These are phyloP conservation scores for Aspergillus sp. DNA, from an alignment of 2,329 filamentous ascomycete genomes.

Conservation along the genomic window DNA sequence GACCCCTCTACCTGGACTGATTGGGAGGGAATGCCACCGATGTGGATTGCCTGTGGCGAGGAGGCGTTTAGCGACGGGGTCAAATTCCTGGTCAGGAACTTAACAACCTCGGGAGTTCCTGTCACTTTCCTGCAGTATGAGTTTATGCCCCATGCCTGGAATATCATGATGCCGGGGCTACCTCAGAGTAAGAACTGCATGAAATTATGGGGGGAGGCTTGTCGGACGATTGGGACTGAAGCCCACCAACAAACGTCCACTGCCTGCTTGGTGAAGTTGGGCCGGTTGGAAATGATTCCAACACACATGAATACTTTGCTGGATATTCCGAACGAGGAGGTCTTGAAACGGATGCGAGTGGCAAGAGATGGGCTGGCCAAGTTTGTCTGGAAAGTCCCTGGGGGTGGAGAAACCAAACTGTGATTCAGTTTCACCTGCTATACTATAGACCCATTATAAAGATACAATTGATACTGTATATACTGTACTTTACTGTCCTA, in stretches of 20 bases:
- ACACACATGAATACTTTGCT: not conserved
- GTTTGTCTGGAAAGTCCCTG: not conserved
- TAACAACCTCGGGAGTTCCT: not conserved
- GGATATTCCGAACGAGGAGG: not conserved
- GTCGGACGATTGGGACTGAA: not conserved
- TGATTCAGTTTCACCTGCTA: not conserved
- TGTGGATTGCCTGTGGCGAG: not conserved
- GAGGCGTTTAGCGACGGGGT: not conserved
- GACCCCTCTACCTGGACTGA: not conserved
- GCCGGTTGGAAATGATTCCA: not conserved
- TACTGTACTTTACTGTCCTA: not conserved
- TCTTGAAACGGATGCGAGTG: not conserved
- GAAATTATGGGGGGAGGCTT: not conserved
- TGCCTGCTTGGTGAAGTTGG: not conserved
- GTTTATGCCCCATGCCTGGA: not conserved
- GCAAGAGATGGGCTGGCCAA: not conserved
- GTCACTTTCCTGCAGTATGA: not conserved
- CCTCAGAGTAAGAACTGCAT: not conserved
- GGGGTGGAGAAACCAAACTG: not conserved
- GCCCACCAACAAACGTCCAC: not conserved
- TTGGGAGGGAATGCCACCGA: not conserved
- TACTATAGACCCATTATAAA: not conserved
- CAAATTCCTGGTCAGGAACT: not conserved
- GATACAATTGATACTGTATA: not conserved
- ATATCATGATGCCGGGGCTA: not conserved